Evolutionary conservation across 176 grass and related monocot species (phyloP), one percentile per base, ranked within the genome.

Genomic region (Aegilops speltoides): DNA sequence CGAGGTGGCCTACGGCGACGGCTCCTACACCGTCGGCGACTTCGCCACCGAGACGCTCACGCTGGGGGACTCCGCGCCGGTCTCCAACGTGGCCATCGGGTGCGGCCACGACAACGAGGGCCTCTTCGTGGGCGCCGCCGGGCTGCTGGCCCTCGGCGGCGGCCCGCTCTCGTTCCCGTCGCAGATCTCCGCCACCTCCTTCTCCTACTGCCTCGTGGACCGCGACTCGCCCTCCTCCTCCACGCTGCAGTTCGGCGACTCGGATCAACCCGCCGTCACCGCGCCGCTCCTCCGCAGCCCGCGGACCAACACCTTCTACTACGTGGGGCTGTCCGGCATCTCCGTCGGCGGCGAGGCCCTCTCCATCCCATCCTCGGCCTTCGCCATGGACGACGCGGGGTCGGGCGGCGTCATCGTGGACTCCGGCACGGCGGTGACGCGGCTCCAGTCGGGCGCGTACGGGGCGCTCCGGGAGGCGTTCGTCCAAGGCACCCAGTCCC

Each of bases 121-220:
- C 13, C 92, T 99, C 12, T 99, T 99, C 38, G 92, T 99, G 17
- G 94, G 94, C 61, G 92, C 97, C 0, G 94, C 97, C 0, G 97
- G 94, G 4, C 52, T 99, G 14, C 87, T 99, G 0, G 94, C 97
- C 0, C 89, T 99, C 5, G 94, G 94, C 17, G 94, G 94, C 0
- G 97, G 97, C 0, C 89, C 92, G 0, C 94, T 99, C 4, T 94
- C 94, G n/a, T 99, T 99, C 83, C 97, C 97, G 9, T 99, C 97
- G 6, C 97, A 99, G 94, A 86, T 99, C 82, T 93, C 92, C 1
- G 92, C 97, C 0, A 40, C 80, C 19, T 62, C 87, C 67, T 96
- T 99, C 90, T 99, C 97, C 43, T 99, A 99, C 87, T 99, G 97
- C 85, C 94, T 99, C 22, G 97, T 99, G 2, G 97, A 99, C 92